Conservation (phyloP, 106 monocot species). For the Gastrodia elata region DNA sequence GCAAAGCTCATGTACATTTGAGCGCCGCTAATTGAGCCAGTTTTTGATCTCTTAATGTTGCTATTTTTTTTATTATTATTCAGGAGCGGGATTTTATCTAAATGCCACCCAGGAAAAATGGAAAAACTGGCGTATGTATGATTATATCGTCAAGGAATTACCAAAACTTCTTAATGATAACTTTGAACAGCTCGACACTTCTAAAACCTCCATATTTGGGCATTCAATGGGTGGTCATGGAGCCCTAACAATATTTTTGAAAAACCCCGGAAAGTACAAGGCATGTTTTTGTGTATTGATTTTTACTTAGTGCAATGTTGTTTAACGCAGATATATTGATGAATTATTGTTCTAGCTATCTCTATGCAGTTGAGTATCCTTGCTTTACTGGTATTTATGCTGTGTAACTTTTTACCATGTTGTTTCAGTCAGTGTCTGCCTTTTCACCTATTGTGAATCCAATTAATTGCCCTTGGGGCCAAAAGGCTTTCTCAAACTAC, state of each 20-base stretch:
- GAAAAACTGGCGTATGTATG: conserved; percentile 99
- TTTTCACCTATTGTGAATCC: conserved; percentile 88
- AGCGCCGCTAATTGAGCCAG: not conserved
- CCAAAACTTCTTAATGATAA: conserved; percentile 70
- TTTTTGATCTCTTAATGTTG: not conserved
- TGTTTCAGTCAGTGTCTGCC: conserved; percentile 80
- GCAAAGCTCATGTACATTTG: not conserved
- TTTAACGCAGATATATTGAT: not conserved
- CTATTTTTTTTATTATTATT: not conserved
- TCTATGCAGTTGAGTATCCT: not conserved
- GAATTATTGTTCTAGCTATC: not conserved
- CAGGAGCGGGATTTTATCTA: conserved; percentile 96
- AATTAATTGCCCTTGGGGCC: conserved; percentile 86
- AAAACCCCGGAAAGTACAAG: conserved; percentile 79
- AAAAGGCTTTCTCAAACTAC: conserved; percentile 97
- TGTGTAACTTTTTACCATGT: conserved; percentile 4
- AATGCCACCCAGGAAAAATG: conserved; percentile 85
- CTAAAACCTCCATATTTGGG: conserved; percentile 76
- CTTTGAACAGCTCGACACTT: conserved; percentile 75
- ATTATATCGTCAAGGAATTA: conserved; percentile 84
- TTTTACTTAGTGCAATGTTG: not conserved
- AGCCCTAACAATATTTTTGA: conserved; percentile 83
- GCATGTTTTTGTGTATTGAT: conserved; percentile 21
- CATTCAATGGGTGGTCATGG: conserved; percentile 99
- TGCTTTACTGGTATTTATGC: not conserved